A percentile compares a stretch with the other conserved stretches of the same genome.
These are phyloP conservation scores for Eucalyptus virginea DNA, from an alignment of 345 rosid genomes.

Conservation along the genomic window DNA sequence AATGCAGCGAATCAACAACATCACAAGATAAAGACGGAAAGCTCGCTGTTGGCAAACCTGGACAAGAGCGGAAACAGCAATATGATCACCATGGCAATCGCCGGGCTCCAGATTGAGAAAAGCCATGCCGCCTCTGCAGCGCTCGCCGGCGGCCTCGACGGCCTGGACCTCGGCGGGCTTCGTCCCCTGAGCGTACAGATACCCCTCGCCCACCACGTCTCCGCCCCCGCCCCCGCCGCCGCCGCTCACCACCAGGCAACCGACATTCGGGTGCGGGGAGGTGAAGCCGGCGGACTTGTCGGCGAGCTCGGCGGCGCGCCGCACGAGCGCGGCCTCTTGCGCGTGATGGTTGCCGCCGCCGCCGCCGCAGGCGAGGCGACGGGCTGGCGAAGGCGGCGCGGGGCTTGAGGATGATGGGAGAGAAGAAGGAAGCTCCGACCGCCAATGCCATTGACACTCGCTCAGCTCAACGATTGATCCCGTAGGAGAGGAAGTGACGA, in stretches of 20 bases:
- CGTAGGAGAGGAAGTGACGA: background rate
- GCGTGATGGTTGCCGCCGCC: constrained; percentile 7
- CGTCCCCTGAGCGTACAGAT: constrained; percentile 79
- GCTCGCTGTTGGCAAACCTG: constrained; percentile 26
- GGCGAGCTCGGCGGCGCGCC: constrained; percentile 57
- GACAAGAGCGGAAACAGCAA: constrained; percentile 83
- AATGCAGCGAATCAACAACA: background rate
- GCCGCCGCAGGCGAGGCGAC: background rate
- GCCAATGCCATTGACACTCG: background rate
- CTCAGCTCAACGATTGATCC: background rate
- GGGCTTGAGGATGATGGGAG: background rate
- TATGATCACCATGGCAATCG: constrained; percentile 80
- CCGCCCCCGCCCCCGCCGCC: constrained; percentile 17
- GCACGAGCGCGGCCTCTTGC: constrained; percentile 39
- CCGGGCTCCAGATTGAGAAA: constrained; percentile 89
- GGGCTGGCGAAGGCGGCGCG: background rate
- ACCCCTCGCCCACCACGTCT: constrained; percentile 70
- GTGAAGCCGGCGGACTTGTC: constrained; percentile 75
- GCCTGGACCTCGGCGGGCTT: constrained; percentile 71
- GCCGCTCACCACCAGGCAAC: constrained; percentile 56
- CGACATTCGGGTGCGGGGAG: constrained; percentile 92
- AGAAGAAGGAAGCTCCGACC: background rate
- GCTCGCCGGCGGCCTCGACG: constrained; percentile 54
- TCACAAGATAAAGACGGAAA: background rate
- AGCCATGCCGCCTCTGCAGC: constrained; percentile 55